These are phyloP conservation scores for Castanea mollissima DNA, from an alignment of 306 rosid genomes.

Conservation along the genomic window DNA sequence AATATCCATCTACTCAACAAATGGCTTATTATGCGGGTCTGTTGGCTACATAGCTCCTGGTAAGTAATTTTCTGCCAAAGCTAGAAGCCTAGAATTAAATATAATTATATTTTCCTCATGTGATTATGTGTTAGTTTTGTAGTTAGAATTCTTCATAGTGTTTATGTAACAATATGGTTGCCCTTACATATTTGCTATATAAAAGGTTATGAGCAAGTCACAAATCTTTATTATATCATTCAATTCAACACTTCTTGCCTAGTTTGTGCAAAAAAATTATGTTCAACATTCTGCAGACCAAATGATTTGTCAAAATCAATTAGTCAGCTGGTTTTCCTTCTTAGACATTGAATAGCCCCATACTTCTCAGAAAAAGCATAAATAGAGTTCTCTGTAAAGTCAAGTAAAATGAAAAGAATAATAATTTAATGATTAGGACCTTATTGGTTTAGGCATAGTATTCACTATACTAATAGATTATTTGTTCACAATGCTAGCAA, in stretches of 20 bases:
- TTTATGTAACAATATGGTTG: too few relatives aligned
- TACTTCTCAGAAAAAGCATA: background rate
- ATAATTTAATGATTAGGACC: too few relatives aligned
- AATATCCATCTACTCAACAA: conserved; percentile 58
- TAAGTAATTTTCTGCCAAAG: conserved; percentile 27
- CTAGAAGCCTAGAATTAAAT: background rate
- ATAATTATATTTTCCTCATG: background rate
- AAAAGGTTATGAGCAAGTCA: too few relatives aligned
- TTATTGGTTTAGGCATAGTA: too few relatives aligned
- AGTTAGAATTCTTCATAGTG: background rate
- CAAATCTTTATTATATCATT: background rate
- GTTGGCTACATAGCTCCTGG: conserved; percentile 95
- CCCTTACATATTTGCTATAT: too few relatives aligned
- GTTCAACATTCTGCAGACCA: background rate
- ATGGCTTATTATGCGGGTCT: conserved; percentile 79
- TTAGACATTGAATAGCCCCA: background rate
- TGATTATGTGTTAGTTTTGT: background rate
- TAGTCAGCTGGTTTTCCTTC: background rate
- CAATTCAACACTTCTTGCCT: background rate
- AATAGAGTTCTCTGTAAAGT: background rate
- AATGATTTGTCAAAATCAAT: background rate
- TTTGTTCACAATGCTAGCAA: background rate
- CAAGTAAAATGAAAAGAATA: background rate
- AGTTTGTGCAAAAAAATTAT: background rate
- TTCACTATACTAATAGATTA: background rate